Conservation (phyloP, 1,284 basidiomycete species). For the Ceratobasidium papillatum region DNA sequence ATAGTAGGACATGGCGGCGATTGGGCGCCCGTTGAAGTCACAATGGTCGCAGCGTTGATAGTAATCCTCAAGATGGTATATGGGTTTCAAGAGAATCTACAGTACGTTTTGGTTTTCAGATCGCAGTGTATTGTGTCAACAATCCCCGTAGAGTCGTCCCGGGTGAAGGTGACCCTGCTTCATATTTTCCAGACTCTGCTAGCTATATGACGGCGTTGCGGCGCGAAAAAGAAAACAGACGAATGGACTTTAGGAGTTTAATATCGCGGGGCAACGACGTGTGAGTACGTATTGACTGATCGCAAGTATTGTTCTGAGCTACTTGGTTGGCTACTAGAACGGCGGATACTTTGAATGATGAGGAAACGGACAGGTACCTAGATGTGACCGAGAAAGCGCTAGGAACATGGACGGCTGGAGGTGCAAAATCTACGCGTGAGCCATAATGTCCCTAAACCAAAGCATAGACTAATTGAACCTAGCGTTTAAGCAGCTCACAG, state of each 20-base stretch:
- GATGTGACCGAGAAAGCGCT: conserved; percentile 70
- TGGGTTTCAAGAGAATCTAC: conserved; percentile 54
- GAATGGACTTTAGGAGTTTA: conserved; percentile 4
- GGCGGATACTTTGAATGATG: conserved; percentile 62
- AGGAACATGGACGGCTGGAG: background rate
- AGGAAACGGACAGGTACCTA: conserved; percentile 71
- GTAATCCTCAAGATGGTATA: conserved; percentile 84
- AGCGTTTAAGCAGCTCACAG: conserved; percentile 22
- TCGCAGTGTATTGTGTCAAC: no score
- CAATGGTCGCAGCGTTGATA: conserved; percentile 69
- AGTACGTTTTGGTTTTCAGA: background rate
- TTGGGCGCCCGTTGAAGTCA: conserved; percentile 78
- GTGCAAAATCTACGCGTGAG: conserved; percentile 13
- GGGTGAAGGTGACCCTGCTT: conserved; percentile 64
- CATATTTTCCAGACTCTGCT: conserved; percentile 65
- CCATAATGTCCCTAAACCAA: background rate
- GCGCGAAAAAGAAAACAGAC: conserved; percentile 51
- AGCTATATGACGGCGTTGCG: conserved; percentile 64
- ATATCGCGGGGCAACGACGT: background rate
- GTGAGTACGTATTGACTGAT: background rate
- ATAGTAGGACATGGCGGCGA: conserved; percentile 51
- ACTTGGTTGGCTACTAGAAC: conserved; percentile 55
- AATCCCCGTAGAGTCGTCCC: conserved; percentile 11
- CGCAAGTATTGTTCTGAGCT: background rate
- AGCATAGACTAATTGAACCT: background rate